Conservation (phyloP, 73 alveolate genomes). For the Blepharisma stoltei region DNA sequence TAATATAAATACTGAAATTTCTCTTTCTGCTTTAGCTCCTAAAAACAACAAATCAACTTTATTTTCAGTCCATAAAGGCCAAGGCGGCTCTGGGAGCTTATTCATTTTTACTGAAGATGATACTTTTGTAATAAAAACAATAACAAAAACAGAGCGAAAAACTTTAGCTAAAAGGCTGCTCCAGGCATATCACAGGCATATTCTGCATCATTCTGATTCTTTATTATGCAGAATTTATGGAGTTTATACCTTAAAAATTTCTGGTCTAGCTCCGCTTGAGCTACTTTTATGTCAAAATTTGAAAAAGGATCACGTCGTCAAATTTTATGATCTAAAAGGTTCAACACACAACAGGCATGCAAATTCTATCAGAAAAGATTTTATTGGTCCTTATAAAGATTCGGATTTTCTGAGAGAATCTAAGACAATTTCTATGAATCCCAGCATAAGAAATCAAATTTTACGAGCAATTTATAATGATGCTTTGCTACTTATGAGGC, state of each 20-base stretch:
- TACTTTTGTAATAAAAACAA: slow-evolving; percentile 86
- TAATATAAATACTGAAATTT: slow-evolving; percentile 51
- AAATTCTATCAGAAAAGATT: slow-evolving; percentile 27
- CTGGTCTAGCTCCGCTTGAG: background rate
- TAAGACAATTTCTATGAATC: slow-evolving; percentile 58
- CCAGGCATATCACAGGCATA: slow-evolving; percentile 69
- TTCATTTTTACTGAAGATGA: slow-evolving; percentile 98
- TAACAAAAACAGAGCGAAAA: slow-evolving; percentile 80
- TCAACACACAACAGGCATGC: slow-evolving; percentile 67
- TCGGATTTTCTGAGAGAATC: slow-evolving; percentile 69
- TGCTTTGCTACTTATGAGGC: slow-evolving; percentile 76
- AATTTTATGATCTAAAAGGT: slow-evolving; percentile 80
- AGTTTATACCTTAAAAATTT: slow-evolving; percentile 1
- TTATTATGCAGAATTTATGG: slow-evolving; percentile 5
- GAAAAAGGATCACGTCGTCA: slow-evolving; percentile 50
- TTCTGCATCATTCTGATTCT: slow-evolving; percentile 77
- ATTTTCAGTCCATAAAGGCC: background rate
- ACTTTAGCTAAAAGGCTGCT: slow-evolving; percentile 72
- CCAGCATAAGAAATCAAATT: slow-evolving; percentile 51
- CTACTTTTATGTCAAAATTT: slow-evolving; percentile 62
- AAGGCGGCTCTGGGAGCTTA: slow-evolving; percentile 96
- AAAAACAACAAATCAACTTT: slow-evolving; percentile 28
- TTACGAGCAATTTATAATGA: slow-evolving; percentile 75
- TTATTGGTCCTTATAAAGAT: slow-evolving; percentile 89
- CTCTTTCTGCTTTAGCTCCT: slow-evolving; percentile 49